These are phyloP conservation scores for Taiozyma onychis DNA, from an alignment of 1,139 yeast genomes.

Conservation along the genomic window DNA sequence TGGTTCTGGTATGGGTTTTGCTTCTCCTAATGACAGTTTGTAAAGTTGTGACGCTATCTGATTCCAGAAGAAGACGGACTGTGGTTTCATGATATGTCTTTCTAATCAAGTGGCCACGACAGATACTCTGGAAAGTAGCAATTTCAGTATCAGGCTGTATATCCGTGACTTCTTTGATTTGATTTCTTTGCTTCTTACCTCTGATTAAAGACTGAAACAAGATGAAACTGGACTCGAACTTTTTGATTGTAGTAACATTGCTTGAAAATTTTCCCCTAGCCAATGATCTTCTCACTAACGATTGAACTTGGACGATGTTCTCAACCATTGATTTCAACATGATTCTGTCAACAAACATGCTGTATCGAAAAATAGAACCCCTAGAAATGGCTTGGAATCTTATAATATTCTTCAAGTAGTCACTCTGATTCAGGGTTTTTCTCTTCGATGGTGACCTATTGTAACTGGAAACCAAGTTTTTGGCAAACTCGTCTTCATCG, in stretches of 20 bases:
- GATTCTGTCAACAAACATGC: conserved; percentile 54
- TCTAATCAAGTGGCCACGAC: conserved; percentile 19
- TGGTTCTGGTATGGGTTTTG: conserved; percentile 1
- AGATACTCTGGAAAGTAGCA: conserved; percentile 14
- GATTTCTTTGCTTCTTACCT: conserved; percentile 18
- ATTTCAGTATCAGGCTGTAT: conserved; percentile 11
- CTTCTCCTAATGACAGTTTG: conserved; percentile 32
- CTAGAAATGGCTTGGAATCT: conserved; percentile 56
- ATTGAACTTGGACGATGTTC: conserved; percentile 38
- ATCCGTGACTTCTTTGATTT: conserved; percentile 4
- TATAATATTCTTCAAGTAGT: conserved; percentile 31
- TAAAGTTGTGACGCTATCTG: conserved; percentile 24
- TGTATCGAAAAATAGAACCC: conserved; percentile 61
- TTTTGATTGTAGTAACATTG: conserved; percentile 5
- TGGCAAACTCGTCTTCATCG: conserved; percentile 4
- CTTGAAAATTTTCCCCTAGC: conserved; percentile 7
- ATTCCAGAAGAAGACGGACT: conserved; percentile 26
- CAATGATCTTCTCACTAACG: conserved; percentile 27
- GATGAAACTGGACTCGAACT: conserved; percentile 11
- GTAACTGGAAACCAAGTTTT: conserved; percentile 6
- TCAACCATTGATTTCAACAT: conserved; percentile 51
- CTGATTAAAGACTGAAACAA: conserved; percentile 22
- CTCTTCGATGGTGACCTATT: conserved; percentile 28
- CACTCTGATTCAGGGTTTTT: conserved; percentile 27
- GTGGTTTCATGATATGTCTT: conserved; percentile 9